Evolutionary conservation across 345 rosid genomes (phyloP).

Genomic region (Brassica nigra): DNA sequence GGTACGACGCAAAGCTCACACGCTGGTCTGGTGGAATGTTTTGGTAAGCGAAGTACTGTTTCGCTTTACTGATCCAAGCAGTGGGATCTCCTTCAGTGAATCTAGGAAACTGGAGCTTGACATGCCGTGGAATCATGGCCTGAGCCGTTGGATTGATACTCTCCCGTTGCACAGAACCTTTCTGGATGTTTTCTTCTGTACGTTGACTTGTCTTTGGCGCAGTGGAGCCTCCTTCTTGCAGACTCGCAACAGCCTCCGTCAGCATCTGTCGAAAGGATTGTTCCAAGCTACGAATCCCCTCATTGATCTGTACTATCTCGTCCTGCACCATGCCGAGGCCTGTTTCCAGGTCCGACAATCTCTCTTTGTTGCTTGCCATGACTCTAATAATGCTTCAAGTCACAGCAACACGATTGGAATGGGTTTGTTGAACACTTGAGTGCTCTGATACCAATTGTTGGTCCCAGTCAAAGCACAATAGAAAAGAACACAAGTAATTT

Average conservation of each 20-base stretch:
- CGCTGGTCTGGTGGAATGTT: not conserved
- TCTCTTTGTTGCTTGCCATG: not conserved
- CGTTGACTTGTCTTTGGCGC: too few relatives aligned
- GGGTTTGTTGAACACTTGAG: too few relatives aligned
- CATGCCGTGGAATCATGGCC: not conserved
- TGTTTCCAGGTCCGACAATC: too few relatives aligned
- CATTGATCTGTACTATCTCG: not conserved
- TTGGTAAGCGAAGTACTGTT: not conserved
- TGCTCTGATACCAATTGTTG: not conserved
- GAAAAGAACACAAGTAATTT: not conserved
- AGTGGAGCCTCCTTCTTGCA: too few relatives aligned
- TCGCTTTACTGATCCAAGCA: not conserved
- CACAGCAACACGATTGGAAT: not conserved
- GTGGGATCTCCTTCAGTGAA: not conserved
- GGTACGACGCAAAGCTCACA: not conserved
- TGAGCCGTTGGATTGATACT: not conserved
- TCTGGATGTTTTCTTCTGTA: too few relatives aligned
- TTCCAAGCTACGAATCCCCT: not conserved
- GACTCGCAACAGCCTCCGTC: not conserved
- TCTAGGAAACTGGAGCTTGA: not conserved
- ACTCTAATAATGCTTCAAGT: not conserved
- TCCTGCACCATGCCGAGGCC: not conserved
- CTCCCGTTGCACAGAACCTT: not conserved
- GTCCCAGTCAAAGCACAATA: not conserved
- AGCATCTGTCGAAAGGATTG: not conserved